These are phyloP conservation scores for Talaromyces pinophilus DNA, from an alignment of 2,329 filamentous ascomycete species.

Conservation along the genomic window DNA sequence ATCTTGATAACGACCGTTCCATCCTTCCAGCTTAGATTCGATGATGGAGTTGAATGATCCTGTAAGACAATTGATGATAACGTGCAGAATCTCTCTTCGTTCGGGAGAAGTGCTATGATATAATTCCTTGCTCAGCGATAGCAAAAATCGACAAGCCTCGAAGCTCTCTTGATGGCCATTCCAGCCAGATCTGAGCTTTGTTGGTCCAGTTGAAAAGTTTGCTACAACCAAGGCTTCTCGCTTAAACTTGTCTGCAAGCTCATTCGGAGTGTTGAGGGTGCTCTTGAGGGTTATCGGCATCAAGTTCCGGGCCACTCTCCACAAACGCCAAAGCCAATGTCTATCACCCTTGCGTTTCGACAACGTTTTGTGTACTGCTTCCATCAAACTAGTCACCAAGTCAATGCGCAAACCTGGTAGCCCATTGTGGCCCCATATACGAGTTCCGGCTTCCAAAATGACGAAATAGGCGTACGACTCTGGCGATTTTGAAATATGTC, in stretches of 20 bases:
- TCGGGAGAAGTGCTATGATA: conserved; percentile 25
- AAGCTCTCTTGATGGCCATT: conserved; percentile 39
- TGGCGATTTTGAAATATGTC: conserved; percentile 31
- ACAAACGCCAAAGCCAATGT: conserved; percentile 46
- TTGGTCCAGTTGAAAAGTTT: conserved; percentile 12
- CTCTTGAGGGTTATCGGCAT: conserved; percentile 34
- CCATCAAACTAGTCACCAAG: conserved; percentile 30
- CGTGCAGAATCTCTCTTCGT: conserved; percentile 3
- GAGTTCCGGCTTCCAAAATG: conserved; percentile 39
- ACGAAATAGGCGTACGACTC: conserved; percentile 40
- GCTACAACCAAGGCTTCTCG: conserved; percentile 28
- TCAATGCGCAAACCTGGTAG: conserved; percentile 30
- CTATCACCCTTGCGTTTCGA: conserved; percentile 32
- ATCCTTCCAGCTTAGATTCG: conserved; percentile 25
- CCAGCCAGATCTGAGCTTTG: conserved; percentile 13
- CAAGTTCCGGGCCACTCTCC: conserved; percentile 40
- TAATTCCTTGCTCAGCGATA: conserved; percentile 31
- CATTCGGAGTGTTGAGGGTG: conserved; percentile 27
- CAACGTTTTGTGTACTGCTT: conserved; percentile 33
- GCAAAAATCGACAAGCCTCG: conserved; percentile 40
- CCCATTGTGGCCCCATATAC: conserved; percentile 28
- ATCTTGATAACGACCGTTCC: conserved; percentile 43
- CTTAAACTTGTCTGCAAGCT: conserved; percentile 30
- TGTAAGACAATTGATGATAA: conserved; percentile 21
- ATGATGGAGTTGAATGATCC: conserved; percentile 29